phyloP scores from a whole-genome alignment of 2,329 filamentous ascomycete species.

The Dactylellina parvicollis region DNA sequence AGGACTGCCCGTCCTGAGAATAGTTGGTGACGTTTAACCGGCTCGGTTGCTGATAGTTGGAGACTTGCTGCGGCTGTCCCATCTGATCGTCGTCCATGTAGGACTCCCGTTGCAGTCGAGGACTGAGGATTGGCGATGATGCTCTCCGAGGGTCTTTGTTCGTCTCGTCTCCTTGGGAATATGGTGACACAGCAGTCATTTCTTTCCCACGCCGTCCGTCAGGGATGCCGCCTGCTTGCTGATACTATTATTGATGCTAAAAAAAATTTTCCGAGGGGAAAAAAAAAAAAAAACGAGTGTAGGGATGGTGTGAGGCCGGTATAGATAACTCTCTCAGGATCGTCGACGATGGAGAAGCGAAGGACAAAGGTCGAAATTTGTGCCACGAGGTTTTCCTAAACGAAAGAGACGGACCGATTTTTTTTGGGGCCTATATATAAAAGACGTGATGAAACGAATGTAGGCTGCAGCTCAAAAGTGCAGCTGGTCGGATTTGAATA shows the following conservation, averaged over 20 bases:
- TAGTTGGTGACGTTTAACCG: conserved; percentile 46
- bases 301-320: background rate
- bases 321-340: conserved; percentile 18
- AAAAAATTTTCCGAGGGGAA: background rate
- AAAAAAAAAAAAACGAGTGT: background rate
- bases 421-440: background rate
- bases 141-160: conserved; percentile 36
- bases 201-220: conserved; percentile 2
- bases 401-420: background rate
- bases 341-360: conserved; percentile 16
- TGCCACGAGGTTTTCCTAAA: conserved; percentile 6
- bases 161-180: conserved; percentile 34
- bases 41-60: conserved; percentile 42
- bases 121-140: conserved; percentile 52
- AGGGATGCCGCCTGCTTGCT: conserved; percentile 1
- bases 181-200: conserved; percentile 54
- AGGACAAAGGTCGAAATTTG: conserved; percentile 2
- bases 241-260: conserved; percentile 5
- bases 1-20: conserved; percentile 33
- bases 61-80: conserved; percentile 14
- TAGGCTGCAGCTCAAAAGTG: conserved; percentile 42
- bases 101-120: conserved; percentile 41
- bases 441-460: background rate
- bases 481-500: conserved; percentile 43
- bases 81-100: conserved; percentile 41